phyloP scores from a whole-genome alignment of 306 rosid species.

The Corylus avellana region DNA sequence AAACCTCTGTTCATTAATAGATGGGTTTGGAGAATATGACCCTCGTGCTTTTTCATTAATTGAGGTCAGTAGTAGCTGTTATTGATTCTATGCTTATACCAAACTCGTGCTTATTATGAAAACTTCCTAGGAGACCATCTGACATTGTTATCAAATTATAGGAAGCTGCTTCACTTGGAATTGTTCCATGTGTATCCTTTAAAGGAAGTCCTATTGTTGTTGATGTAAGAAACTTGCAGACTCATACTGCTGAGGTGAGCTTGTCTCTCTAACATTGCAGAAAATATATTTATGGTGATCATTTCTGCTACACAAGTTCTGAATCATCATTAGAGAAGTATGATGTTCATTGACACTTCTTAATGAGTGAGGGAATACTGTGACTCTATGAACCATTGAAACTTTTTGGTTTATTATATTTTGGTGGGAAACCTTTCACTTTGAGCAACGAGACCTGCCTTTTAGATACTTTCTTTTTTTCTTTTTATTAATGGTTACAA shows the following conservation, averaged over 20 bases:
- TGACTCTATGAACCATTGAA: background rate
- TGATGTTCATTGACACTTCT: background rate
- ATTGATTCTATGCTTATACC: constrained; percentile 13
- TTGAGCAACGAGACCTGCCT: background rate
- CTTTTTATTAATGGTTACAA: background rate
- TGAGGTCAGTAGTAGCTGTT: constrained; percentile 64
- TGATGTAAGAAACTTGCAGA: constrained; percentile 63
- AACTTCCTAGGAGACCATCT: constrained; percentile 27
- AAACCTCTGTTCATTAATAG: constrained; percentile 72
- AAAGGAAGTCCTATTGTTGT: constrained; percentile 70
- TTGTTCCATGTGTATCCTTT: constrained; percentile 72
- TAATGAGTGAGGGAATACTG: background rate
- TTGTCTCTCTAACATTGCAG: constrained; percentile 17
- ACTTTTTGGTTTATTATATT: background rate
- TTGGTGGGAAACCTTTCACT: background rate
- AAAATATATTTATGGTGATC: constrained; percentile 11
- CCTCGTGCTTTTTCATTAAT: constrained; percentile 85
- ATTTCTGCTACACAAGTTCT: constrained; percentile 22
- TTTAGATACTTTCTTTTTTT: background rate
- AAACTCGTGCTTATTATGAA: constrained; percentile 11
- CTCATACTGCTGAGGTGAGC: constrained; percentile 81
- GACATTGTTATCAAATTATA: constrained; percentile 36
- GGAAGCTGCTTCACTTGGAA: constrained; percentile 96
- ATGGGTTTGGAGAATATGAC: constrained; percentile 95
- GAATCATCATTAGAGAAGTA: constrained; percentile 13